Evolutionary conservation across 768 basidiomycete species (phyloP).

Genomic region (Phanerochaete carnosa): DNA sequence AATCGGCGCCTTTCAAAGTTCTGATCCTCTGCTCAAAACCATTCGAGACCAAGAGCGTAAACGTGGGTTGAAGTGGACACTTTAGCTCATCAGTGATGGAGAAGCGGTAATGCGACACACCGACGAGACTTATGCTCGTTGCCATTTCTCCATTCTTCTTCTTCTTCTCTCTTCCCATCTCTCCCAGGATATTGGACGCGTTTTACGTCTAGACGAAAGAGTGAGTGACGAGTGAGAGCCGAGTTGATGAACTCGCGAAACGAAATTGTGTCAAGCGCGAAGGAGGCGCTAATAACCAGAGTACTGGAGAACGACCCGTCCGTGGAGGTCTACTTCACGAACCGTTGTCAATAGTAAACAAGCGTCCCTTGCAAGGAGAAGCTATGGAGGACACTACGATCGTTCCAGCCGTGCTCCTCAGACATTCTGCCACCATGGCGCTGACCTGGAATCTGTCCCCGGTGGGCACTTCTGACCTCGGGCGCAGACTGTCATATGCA

Average conservation of each 20-base stretch:
- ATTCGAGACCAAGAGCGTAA: conserved; percentile 91
- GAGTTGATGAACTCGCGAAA: not conserved
- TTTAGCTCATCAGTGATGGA: not conserved
- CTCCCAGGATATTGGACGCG: conserved; percentile 32
- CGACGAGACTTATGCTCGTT: conserved; percentile 26
- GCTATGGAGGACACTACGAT: too few species aligned
- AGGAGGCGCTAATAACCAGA: too few species aligned
- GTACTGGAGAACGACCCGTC: too few species aligned
- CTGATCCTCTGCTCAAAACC: conserved; percentile 76
- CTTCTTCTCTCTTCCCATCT: conserved; percentile 39
- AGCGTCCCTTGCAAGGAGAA: too few species aligned
- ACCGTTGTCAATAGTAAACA: too few species aligned
- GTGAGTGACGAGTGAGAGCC: not conserved
- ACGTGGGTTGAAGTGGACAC: conserved; percentile 33
- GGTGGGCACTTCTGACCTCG: too few species aligned
- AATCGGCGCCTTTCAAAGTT: conserved; percentile 92
- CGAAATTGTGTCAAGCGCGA: not conserved
- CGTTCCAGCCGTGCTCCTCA: too few species aligned
- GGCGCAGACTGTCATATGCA: too few species aligned
- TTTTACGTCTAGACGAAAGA: not conserved
- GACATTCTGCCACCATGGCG: too few species aligned
- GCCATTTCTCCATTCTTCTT: conserved; percentile 15
- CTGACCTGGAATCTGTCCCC: too few species aligned
- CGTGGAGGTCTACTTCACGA: too few species aligned
- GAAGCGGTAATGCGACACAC: conserved; percentile 20